Conservation (phyloP, 371 early-diverging fungal genomes). For the Gilbertella persicaria region DNA sequence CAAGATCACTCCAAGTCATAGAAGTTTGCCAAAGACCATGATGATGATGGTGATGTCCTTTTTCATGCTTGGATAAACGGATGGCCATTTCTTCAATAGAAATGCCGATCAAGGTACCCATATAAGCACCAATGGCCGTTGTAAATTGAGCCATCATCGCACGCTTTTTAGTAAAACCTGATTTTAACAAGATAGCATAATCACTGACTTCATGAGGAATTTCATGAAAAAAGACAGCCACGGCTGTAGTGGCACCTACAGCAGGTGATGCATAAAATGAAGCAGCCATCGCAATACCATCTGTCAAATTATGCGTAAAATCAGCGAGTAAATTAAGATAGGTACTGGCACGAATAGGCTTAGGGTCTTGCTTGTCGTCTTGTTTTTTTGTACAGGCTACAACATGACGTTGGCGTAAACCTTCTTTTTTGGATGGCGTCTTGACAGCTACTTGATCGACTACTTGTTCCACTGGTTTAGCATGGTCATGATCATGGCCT, state of each 20-base stretch:
- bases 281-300: slow-evolving; percentile 91
- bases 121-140: slow-evolving; percentile 80
- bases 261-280: slow-evolving; percentile 83
- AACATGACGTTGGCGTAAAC: slow-evolving; percentile 5
- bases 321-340: slow-evolving; percentile 87
- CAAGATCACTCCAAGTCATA: slow-evolving; percentile 62
- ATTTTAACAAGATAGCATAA: slow-evolving; percentile 86
- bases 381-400: neutral
- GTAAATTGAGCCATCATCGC: slow-evolving; percentile 87
- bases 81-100: slow-evolving; percentile 66
- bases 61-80: neutral
- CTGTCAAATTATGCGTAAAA: slow-evolving; percentile 90
- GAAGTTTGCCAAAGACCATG: slow-evolving; percentile 51
- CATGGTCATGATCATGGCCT: slow-evolving; percentile 59
- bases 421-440: no score
- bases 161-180: slow-evolving; percentile 74
- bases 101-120: slow-evolving; percentile 82
- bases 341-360: slow-evolving; percentile 55
- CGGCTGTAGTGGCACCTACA: slow-evolving; percentile 83
- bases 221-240: slow-evolving; percentile 94
- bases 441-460: slow-evolving; percentile 3
- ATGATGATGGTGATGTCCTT: neutral
- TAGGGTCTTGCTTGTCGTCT: slow-evolving; percentile 1
- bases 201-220: slow-evolving; percentile 94
- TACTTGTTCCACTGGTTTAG: slow-evolving; percentile 2